Evolutionary conservation across 2,329 filamentous ascomycete genomes (phyloP).

Genomic region (Fusarium verticillioides): DNA sequence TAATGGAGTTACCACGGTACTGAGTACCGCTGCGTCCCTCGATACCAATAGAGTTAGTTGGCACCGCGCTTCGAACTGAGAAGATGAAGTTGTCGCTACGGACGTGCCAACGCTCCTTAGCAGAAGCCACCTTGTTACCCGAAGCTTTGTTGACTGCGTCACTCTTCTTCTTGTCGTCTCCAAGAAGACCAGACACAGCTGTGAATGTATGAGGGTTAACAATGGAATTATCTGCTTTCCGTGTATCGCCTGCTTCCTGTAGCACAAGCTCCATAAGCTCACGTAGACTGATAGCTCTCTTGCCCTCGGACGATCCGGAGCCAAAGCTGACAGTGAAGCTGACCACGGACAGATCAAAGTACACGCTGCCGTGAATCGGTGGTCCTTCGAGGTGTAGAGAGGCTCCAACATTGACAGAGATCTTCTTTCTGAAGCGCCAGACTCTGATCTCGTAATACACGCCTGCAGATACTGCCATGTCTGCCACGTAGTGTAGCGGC

Average conservation of each 20-base stretch:
- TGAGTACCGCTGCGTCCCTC: rapidly evolving
- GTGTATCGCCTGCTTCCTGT: not conserved
- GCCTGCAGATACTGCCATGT: not conserved
- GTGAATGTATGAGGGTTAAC: not conserved
- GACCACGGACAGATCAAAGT: not conserved
- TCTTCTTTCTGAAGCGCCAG: not conserved
- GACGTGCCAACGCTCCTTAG: not conserved
- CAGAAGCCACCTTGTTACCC: rapidly evolving
- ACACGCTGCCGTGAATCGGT: not conserved
- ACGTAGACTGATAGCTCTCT: rapidly evolving
- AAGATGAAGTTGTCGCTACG: not conserved
- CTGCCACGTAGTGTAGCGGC: rapidly evolving
- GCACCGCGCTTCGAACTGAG: not conserved
- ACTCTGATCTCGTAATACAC: not conserved
- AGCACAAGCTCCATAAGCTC: not conserved
- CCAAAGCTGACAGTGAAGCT: not conserved
- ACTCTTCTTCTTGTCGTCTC: not conserved
- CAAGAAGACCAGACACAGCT: not conserved
- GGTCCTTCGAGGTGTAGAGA: not conserved
- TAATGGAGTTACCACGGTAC: not conserved
- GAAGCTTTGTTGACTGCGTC: not conserved
- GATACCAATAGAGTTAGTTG: not conserved
- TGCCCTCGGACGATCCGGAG: rapidly evolving
- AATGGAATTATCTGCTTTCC: not conserved
- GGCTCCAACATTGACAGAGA: not conserved